Conservation (phyloP, 2,329 filamentous ascomycete species). For the Aaosphaeria arxii region DNA sequence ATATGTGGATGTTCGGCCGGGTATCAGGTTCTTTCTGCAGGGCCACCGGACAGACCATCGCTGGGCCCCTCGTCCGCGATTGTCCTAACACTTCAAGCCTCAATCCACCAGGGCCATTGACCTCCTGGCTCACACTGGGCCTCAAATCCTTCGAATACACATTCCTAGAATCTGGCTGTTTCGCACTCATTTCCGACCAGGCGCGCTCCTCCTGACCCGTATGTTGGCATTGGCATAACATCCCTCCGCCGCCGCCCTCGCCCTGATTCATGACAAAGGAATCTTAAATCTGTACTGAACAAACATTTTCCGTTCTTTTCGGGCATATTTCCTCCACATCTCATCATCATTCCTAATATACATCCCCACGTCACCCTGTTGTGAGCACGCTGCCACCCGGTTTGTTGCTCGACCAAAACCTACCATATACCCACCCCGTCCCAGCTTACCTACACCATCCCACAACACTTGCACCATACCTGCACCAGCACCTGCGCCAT, state of each 20-base stretch:
- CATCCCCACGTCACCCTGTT: constrained; percentile 8
- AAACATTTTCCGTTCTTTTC: constrained; percentile 10
- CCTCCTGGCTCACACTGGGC: constrained; percentile 17
- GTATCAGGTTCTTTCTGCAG: constrained; percentile 17
- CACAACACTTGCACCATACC: no score
- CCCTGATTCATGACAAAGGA: constrained; percentile 8
- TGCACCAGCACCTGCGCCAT: no score
- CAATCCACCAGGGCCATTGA: constrained; percentile 14
- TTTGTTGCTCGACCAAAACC: constrained; percentile 19
- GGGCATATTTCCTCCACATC: constrained; percentile 16
- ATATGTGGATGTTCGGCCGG: background rate
- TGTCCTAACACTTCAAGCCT: constrained; percentile 20
- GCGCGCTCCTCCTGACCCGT: constrained; percentile 8
- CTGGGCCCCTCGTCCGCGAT: constrained; percentile 16
- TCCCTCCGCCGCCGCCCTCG: constrained; percentile 15
- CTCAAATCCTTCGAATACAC: constrained; percentile 17
- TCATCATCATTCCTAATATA: constrained; percentile 7
- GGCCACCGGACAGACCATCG: constrained; percentile 13
- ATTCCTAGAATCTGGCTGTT: constrained; percentile 12
- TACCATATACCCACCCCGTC: constrained; percentile 19
- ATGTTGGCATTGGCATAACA: constrained; percentile 1
- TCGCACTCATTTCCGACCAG: constrained; percentile 21
- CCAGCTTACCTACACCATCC: constrained; percentile 5
- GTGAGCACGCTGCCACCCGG: background rate
- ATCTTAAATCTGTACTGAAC: constrained; percentile 1